Base-by-base conservation (phyloP, 2,329 filamentous ascomycete genomes). In the Fusarium gaditjirri region DNA sequence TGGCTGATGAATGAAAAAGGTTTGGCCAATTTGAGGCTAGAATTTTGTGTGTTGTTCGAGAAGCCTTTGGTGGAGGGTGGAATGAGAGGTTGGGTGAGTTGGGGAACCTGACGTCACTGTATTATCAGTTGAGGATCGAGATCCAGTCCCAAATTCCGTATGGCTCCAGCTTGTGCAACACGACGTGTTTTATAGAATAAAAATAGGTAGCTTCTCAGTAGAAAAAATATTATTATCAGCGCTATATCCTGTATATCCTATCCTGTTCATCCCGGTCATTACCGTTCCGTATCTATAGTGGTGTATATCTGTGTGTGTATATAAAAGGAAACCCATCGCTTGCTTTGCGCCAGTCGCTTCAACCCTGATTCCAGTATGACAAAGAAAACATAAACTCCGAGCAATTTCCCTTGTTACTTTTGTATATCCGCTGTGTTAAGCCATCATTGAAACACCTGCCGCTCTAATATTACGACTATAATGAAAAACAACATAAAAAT, bases 71-170 rank as follows among this genome's bases (percentile, higher is more conserved):
- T 50, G 23, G 39, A 50, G 14, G 59, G 19, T 59, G 47, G 52
- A 39, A 61, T 55, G 31, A 31, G 31, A 42, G 38, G 44, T 33
- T 58, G 47, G 39, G 17, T 44, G 29, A 16, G 27, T n/a, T 27
- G 19, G 11, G 42, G 9, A 43, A 36, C n/a, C 62, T 74, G 72
- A 74, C 72, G 72, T 74, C 72, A 74, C 61, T 43, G 25, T 21
- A 36, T 58, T 43, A 50, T 62, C 33, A 44, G n/a, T 58, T 21
- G 53, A 23, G 41, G 42, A 69, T 64, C 64, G 52, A 59, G 61
- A 66, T 66, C 31, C 6, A 29, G 35, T 9, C n/a, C 19, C 14
- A 29, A 38, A 49, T 39, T 53, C 19, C 33, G 39, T 68, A 35
- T 44, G 55, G 53, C 46, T 21, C 23, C 21, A n/a, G 11, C 11